Percentiles rank a stretch among this genome's conserved stretches.
phyloP scores from a whole-genome alignment of 2,329 filamentous ascomycete genomes.

The Colletotrichum eleusines region DNA sequence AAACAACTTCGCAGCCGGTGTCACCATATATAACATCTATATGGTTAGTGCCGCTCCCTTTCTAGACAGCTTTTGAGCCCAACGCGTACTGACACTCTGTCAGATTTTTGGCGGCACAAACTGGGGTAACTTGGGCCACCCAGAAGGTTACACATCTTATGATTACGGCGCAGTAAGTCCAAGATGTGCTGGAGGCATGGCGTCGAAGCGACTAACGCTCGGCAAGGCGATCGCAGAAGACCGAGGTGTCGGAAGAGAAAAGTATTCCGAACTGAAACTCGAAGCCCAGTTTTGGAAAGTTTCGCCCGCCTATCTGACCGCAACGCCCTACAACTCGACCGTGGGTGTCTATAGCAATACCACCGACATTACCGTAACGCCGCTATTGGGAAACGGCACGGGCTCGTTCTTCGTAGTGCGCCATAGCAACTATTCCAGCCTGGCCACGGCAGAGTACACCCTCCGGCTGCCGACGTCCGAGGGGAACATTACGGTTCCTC shows the following conservation, averaged over 20 bases:
- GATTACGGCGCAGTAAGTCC: conserved; percentile 60
- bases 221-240: conserved; percentile 71
- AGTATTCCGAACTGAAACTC: conserved; percentile 84
- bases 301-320: conserved; percentile 76
- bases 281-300: conserved; percentile 80
- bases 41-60: conserved; percentile 66
- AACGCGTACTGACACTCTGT: background rate
- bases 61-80: background rate
- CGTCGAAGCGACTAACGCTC: conserved; percentile 44
- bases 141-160: conserved; percentile 72
- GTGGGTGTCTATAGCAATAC: conserved; percentile 66
- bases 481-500: conserved; percentile 64
- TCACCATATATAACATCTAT: conserved; percentile 78
- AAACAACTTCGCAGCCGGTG: conserved; percentile 75
- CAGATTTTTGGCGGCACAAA: conserved; percentile 80
- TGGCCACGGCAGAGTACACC: conserved; percentile 69
- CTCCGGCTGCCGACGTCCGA: conserved; percentile 71
- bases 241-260: conserved; percentile 75
- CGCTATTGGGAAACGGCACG: conserved; percentile 66
- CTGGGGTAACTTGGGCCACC: conserved; percentile 83
- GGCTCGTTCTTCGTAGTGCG: conserved; percentile 75
- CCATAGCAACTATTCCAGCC: conserved; percentile 74
- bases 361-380: conserved; percentile 68
- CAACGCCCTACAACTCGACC: conserved; percentile 63
- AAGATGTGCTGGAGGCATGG: conserved; percentile 12